Evolutionary conservation across 2,329 filamentous ascomycete species (phyloP), one percentile per base, ranked within the genome.

Genomic region (Aspergillus costaricaensis): DNA sequence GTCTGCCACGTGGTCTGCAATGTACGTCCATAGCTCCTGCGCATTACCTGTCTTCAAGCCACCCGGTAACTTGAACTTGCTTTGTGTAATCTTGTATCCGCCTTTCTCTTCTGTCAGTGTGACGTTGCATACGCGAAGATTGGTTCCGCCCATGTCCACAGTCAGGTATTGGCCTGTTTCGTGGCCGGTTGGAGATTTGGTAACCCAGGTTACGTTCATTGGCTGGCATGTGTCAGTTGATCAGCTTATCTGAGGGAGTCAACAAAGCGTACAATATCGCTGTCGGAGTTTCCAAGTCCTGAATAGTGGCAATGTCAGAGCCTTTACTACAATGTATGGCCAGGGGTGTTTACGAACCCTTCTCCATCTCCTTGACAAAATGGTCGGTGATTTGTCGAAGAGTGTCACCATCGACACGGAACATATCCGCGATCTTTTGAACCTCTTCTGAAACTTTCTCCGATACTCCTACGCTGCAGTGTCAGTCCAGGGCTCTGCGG

Each of bases 171-270:
- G 92, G 61, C 92, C 92, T 9, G 86, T 89, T 78, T 96, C 92
- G 67, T 91, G 78, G 65, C 92, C 91, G 72, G 87, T 87, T 5
- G 92, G 91, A 74, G 88, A 90, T 41, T 84, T 84, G 86, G 92
- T 92, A 65, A 92, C 91, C 92, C 92, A 96, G 58, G 91, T 94
- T 60, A 91, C 87, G 80, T 96, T 95, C 92, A 96, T 96, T 61
- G 92, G 91, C 59, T 55, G 49, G 43, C 36, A 17, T 15, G 21
- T 36, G 23, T 41, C 38, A 17, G 39, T 12, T 9, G 36, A 14
- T 12, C 12, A 36, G 32, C 4, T 2, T 10, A 25, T 10, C 7
- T 17, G 9, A 10, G 15, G 1, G 38, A 12, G 4, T 10, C 19
- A n/a, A 7, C 2, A 8, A 6, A 12, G 19, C 52, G 15, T 55